Conservation (phyloP, 768 basidiomycete species). For the Erythrobasidium yunnanense region DNA sequence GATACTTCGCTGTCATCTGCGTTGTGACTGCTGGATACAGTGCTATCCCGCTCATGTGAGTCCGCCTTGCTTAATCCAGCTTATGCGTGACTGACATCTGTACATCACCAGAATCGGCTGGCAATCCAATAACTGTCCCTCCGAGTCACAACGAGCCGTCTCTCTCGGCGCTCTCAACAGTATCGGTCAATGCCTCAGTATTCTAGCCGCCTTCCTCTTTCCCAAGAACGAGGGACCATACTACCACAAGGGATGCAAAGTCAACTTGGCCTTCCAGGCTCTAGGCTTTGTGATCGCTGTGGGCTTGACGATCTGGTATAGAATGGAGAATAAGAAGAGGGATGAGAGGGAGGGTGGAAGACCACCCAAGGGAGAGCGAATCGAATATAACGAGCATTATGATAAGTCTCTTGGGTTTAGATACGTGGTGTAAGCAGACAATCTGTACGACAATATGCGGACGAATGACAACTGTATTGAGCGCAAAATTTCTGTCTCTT, state of each 20-base stretch:
- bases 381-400: background rate
- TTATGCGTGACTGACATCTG: too few species aligned
- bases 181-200: constrained; percentile 41
- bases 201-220: constrained; percentile 41
- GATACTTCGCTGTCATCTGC: constrained; percentile 44
- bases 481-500: too few species aligned
- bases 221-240: constrained; percentile 41
- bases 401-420: background rate
- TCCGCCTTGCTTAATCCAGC: too few species aligned
- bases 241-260: constrained; percentile 39
- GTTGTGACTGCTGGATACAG: constrained; percentile 38
- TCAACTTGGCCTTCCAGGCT: constrained; percentile 43
- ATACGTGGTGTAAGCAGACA: background rate
- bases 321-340: constrained; percentile 41
- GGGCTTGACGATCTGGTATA: constrained; percentile 41
- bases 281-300: constrained; percentile 40
- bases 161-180: constrained; percentile 44
- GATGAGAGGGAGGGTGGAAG: constrained; percentile 42
- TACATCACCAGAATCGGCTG: constrained; percentile 37
- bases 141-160: constrained; percentile 41
- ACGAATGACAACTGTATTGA: too few species aligned
- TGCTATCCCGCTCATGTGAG: too few species aligned
- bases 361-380: constrained; percentile 35
- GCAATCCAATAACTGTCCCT: constrained; percentile 40
- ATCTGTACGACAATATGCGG: too few species aligned